These are phyloP conservation scores for Pichia sp. DNA, from an alignment of 1,139 yeast genomes.

Conservation along the genomic window DNA sequence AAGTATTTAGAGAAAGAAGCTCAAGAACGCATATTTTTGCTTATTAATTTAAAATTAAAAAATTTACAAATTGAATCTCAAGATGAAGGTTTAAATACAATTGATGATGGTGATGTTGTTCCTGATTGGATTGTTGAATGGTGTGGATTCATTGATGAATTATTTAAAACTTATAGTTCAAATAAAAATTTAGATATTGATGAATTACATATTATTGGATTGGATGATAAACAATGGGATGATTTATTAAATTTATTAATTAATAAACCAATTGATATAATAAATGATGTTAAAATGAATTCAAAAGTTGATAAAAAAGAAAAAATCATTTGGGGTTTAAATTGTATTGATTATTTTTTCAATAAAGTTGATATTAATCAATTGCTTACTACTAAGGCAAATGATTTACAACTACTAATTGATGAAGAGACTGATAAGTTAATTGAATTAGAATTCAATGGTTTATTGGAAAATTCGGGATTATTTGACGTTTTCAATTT, in stretches of 20 bases:
- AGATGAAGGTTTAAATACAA: constrained; percentile 21
- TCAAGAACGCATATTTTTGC: constrained; percentile 37
- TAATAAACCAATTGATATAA: constrained; percentile 44
- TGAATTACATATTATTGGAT: constrained; percentile 29
- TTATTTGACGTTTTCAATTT: constrained; percentile 53
- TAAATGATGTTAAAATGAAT: constrained; percentile 32
- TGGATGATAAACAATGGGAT: constrained; percentile 32
- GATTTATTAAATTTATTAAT: constrained; percentile 36
- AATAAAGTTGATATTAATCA: constrained; percentile 50
- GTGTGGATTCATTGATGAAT: constrained; percentile 37
- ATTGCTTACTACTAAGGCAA: constrained; percentile 26
- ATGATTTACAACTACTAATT: constrained; percentile 35
- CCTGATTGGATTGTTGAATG: constrained; percentile 66
- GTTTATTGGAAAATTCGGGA: constrained; percentile 43
- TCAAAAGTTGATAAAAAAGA: constrained; percentile 20
- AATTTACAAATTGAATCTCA: constrained; percentile 31
- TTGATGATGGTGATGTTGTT: constrained; percentile 46
- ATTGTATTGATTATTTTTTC: constrained; percentile 53
- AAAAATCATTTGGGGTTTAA: constrained; percentile 42
- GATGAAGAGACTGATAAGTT: constrained; percentile 33
- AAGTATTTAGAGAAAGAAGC: constrained; percentile 28
- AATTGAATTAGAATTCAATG: constrained; percentile 28
- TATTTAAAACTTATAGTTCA: constrained; percentile 34
- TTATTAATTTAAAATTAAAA: constrained; percentile 38
- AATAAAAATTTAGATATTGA: constrained; percentile 26